Conservation (phyloP, 2,329 filamentous ascomycete genomes). For the Ophiostoma montium region DNA sequence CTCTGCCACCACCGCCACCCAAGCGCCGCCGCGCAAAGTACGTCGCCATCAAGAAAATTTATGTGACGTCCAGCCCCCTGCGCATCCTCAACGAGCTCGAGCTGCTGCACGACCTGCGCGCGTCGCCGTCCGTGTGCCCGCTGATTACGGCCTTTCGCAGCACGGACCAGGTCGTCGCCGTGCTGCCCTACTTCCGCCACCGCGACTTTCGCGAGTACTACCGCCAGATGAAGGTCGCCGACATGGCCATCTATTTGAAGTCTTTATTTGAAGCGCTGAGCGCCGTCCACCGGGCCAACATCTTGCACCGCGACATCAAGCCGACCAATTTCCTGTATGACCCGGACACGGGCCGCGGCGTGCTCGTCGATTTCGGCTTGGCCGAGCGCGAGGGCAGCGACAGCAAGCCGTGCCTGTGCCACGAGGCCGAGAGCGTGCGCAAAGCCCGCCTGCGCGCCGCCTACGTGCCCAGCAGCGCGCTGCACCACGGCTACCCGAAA, state of each 20-base stretch:
- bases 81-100: constrained; percentile 96
- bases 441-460: constrained; percentile 45
- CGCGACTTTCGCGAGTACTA: constrained; percentile 93
- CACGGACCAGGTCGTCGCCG: constrained; percentile 86
- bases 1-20: neutral
- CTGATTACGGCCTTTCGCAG: constrained; percentile 94
- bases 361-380: constrained; percentile 97
- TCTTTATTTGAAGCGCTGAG: constrained; percentile 75
- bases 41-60: constrained; percentile 98
- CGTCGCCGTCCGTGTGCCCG: constrained; percentile 77
- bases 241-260: constrained; percentile 81
- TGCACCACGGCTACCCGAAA: constrained; percentile 63
- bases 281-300: constrained; percentile 69
- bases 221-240: constrained; percentile 68
- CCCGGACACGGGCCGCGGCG: constrained; percentile 62
- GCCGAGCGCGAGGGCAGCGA: constrained; percentile 74
- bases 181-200: constrained; percentile 91
- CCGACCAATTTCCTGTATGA: constrained; percentile 97
- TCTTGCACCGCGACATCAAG: constrained; percentile 92
- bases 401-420: constrained; percentile 69
- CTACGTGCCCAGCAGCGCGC: constrained; percentile 29
- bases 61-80: constrained; percentile 87
- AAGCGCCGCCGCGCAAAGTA: constrained; percentile 46
- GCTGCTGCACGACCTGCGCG: constrained; percentile 72
- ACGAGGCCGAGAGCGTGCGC: constrained; percentile 47